Base-by-base conservation (phyloP, 768 basidiomycete genomes). In the Hygrophorus pudorinus region DNA sequence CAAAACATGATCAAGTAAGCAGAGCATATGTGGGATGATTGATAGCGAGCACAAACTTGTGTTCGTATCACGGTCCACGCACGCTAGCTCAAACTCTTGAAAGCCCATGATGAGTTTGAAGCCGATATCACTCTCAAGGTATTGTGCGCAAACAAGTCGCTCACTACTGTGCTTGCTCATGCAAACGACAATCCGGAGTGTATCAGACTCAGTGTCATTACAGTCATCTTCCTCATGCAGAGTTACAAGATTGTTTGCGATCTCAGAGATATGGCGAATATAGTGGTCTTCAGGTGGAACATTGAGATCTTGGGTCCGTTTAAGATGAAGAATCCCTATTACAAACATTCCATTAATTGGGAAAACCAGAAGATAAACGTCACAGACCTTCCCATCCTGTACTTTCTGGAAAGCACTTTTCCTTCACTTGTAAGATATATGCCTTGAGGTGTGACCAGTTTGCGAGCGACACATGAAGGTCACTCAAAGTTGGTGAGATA, bases 21-120 rank as follows among this genome's bases (percentile, higher is more conserved):
- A 12, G n/a, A 14, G 18, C 28, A 18, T 29, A 24, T n/a, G n/a
- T n/a, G 10, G 20, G 10, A 18, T 34, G 47, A 29, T 24, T n/a
- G n/a, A n/a, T 42, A 14, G 49, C 30, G 6, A 17, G 2, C 16
- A 42, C 51, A 8, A 33, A 57, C 57, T 56, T 11, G 55, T 57
- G 31, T 53, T 47, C 0, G 38, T 18, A 18, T 51, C 43, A 5
- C 28, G 38, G 31, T 60, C 54, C 9, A 51, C 18, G 9, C 49
- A 40, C 4, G 50, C 54, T 2, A 63, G 30, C 38, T 60, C 57
- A 44, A 62, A 62, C 45, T 62, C 57, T 7, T 49, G n/a, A 27
- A 41, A 53, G 59, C 0, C 60, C n/a, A 53, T 38, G n/a, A 59
- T 44, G 2, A 53, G 44, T 38, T 54, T 54, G 51, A 56, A 59